Conservation (phyloP, 345 rosid species). For the Citrus trifoliata region DNA sequence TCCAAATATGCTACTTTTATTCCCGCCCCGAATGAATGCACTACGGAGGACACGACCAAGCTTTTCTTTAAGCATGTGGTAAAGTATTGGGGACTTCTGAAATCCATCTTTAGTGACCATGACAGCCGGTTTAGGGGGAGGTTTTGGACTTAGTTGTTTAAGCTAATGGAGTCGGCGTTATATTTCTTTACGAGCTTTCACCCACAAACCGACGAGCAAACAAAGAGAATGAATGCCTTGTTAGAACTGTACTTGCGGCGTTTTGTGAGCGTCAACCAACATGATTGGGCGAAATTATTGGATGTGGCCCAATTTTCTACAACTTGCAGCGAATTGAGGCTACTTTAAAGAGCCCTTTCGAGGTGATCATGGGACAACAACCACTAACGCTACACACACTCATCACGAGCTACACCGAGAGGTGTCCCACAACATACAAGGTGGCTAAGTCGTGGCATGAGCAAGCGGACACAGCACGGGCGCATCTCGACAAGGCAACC, state of each 20-base stretch:
- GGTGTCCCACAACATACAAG: neutral
- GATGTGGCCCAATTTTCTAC: slow-evolving; percentile 9
- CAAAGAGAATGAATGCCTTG: neutral
- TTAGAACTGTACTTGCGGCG: neutral
- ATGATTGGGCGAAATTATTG: neutral
- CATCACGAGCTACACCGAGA: fast-evolving
- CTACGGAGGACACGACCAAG: neutral
- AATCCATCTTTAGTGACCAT: neutral
- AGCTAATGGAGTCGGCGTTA: neutral
- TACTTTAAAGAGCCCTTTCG: fast-evolving
- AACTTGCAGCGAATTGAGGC: neutral
- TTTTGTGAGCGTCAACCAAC: neutral
- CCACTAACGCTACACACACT: neutral
- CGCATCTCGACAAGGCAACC: no score
- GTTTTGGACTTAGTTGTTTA: neutral
- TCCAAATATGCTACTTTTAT: neutral
- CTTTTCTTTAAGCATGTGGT: slow-evolving; percentile 10
- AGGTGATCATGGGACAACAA: neutral
- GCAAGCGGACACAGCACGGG: neutral
- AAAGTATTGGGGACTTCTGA: neutral
- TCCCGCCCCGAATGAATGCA: neutral
- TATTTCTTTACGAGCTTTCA: neutral
- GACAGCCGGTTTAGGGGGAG: neutral
- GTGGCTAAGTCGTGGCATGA: neutral
- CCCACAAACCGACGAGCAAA: neutral